Percentiles rank a stretch among this genome's conserved stretches.
These are phyloP conservation scores for Senecio squalidus DNA, from an alignment of 140 eudicot species.

Conservation along the genomic window DNA sequence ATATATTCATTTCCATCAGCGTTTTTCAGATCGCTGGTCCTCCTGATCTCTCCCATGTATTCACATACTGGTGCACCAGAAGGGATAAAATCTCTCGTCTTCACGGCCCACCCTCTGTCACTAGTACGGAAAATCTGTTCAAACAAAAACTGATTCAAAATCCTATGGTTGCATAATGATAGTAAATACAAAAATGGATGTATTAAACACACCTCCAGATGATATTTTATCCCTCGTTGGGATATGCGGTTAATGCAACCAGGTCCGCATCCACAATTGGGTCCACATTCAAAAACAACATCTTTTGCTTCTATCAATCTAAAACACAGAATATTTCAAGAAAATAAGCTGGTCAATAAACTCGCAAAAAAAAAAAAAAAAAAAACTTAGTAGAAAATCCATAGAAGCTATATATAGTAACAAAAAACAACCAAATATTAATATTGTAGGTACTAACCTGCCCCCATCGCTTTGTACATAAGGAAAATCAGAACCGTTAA, in stretches of 20 bases:
- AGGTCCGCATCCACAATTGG: slow-evolving; percentile 61
- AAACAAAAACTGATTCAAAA: background rate
- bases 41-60: slow-evolving; percentile 44
- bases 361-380: background rate
- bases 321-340: background rate
- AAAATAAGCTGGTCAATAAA: background rate
- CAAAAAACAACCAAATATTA: too few species aligned
- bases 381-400: background rate
- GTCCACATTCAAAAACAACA: slow-evolving; percentile 69
- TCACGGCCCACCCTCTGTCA: slow-evolving; percentile 67
- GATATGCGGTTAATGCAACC: slow-evolving; percentile 51
- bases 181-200: background rate
- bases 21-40: slow-evolving; percentile 38
- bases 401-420: too few species aligned
- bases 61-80: slow-evolving; percentile 57
- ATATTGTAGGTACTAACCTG: too few species aligned
- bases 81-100: slow-evolving; percentile 56
- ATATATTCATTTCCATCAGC: slow-evolving; percentile 40
- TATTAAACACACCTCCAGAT: slow-evolving; percentile 47
- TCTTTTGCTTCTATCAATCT: slow-evolving; percentile 59
- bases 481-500: slow-evolving; percentile 45
- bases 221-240: slow-evolving; percentile 46
- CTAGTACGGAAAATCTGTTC: slow-evolving; percentile 52
- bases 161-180: background rate
- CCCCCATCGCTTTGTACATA: slow-evolving; percentile 55